Percentiles rank a stretch among this genome's conserved stretches.
Evolutionary conservation across 2,329 filamentous ascomycete genomes (phyloP).

Genomic region (Dactylonectria estremocensis): DNA sequence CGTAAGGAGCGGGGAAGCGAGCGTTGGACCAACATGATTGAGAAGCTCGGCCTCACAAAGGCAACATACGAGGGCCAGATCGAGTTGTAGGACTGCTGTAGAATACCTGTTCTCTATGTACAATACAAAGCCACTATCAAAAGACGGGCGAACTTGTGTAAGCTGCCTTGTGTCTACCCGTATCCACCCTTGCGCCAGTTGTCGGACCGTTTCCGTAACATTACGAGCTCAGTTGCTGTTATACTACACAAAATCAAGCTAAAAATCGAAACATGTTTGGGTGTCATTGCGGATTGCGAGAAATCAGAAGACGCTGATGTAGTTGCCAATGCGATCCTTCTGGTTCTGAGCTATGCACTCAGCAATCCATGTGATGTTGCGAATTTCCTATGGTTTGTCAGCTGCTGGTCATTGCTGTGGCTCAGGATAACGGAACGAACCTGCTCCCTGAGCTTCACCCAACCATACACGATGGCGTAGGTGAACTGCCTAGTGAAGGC

Average conservation of each 20-base stretch:
- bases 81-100: conserved; percentile 58
- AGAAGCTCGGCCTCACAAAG: conserved; percentile 87
- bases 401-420: conserved; percentile 14
- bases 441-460: conserved; percentile 98
- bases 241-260: conserved; percentile 62
- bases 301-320: conserved; percentile 93
- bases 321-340: conserved; percentile 98
- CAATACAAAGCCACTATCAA: conserved; percentile 58
- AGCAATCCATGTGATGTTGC: conserved; percentile 99
- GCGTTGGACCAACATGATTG: conserved; percentile 88
- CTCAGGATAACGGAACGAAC: conserved; percentile 65
- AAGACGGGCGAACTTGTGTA: conserved; percentile 46
- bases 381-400: conserved; percentile 83
- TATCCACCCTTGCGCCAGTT: conserved; percentile 53
- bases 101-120: conserved; percentile 65
- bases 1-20: conserved; percentile 91
- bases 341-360: conserved; percentile 99
- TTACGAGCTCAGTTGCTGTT: conserved; percentile 57
- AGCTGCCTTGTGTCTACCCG: conserved; percentile 47
- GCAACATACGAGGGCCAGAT: conserved; percentile 95
- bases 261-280: conserved; percentile 41
- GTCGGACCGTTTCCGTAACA: conserved; percentile 52
- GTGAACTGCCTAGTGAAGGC: conserved; percentile 98
- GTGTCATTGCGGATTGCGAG: conserved; percentile 36
- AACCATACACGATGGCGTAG: conserved; percentile 94